Conservation (phyloP, 2,329 filamentous ascomycete genomes). For the Colletotrichum spinosum region DNA sequence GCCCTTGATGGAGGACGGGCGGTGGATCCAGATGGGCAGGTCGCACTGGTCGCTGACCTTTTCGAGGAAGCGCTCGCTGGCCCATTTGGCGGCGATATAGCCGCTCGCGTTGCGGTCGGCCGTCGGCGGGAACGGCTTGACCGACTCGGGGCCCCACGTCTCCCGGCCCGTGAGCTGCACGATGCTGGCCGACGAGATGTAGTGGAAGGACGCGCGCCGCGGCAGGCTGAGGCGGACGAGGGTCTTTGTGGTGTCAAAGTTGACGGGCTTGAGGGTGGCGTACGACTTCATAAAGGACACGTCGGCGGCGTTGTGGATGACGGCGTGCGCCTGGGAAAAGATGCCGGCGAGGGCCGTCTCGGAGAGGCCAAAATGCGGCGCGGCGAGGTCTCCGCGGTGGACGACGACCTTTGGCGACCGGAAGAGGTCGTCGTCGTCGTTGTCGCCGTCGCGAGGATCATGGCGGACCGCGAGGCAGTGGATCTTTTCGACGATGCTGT, state of each 20-base stretch:
- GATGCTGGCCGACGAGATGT: conserved; percentile 40
- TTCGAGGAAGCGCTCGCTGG: conserved; percentile 46
- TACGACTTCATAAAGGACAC: conserved; percentile 53
- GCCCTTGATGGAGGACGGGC: conserved; percentile 36
- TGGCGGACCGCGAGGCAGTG: conserved; percentile 53
- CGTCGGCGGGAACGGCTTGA: not conserved
- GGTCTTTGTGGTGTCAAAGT: conserved; percentile 50
- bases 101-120: conserved; percentile 38
- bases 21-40: conserved; percentile 37
- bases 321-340: conserved; percentile 47
- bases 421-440: not conserved
- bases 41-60: conserved; percentile 21
- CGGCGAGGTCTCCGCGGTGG: not conserved
- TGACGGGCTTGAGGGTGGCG: conserved; percentile 45
- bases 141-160: conserved; percentile 4
- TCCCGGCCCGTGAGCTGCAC: not conserved
- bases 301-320: conserved; percentile 67
- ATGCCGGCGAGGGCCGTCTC: not conserved
- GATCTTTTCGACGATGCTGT: conserved; percentile 45
- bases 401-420: not conserved
- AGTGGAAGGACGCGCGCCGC: conserved; percentile 45
- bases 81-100: conserved; percentile 49
- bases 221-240: conserved; percentile 45
- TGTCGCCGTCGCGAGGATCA: not conserved
- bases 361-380: conserved; percentile 41